phyloP scores from a whole-genome alignment of 345 rosid genomes.

The Adansonia digitata region DNA sequence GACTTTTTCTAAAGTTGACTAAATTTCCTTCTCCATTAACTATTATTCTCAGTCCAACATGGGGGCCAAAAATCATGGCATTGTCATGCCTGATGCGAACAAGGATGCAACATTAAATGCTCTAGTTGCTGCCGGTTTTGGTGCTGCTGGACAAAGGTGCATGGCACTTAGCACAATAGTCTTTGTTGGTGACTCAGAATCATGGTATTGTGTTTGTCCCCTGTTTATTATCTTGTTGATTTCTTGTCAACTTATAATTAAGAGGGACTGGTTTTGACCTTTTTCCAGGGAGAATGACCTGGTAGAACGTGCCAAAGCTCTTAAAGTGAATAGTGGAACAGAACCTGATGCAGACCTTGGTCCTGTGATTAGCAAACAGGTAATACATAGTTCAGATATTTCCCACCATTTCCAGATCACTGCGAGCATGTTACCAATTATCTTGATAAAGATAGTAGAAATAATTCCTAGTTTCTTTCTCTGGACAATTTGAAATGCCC shows the following conservation, averaged over 20 bases:
- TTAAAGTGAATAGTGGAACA: constrained; percentile 80
- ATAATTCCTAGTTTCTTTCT: background rate
- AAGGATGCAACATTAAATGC: constrained; percentile 79
- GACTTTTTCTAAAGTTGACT: constrained; percentile 8
- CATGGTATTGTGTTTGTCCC: constrained; percentile 48
- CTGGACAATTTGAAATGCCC: background rate
- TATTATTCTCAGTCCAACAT: constrained; percentile 64
- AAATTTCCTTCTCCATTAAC: constrained; percentile 11
- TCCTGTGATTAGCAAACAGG: constrained; percentile 90
- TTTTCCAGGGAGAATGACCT: constrained; percentile 69
- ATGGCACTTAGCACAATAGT: constrained; percentile 95
- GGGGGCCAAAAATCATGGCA: constrained; percentile 97
- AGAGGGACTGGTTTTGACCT: background rate
- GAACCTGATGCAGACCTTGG: constrained; percentile 90
- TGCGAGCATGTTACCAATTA: background rate
- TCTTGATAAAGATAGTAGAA: background rate
- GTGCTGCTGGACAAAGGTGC: constrained; percentile 99
- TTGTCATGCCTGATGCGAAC: constrained; percentile 83
- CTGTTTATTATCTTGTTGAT: background rate
- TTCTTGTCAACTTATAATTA: background rate
- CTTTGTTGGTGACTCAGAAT: constrained; percentile 68
- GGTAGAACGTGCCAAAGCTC: constrained; percentile 63
- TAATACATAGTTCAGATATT: constrained; percentile 12
- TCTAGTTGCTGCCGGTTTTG: constrained; percentile 91
- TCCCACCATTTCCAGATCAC: background rate